Percentiles rank a stretch among this genome's conserved stretches.
These are phyloP conservation scores for Blepharisma japonicum DNA, from an alignment of 73 alveolate genomes.

Conservation along the genomic window DNA sequence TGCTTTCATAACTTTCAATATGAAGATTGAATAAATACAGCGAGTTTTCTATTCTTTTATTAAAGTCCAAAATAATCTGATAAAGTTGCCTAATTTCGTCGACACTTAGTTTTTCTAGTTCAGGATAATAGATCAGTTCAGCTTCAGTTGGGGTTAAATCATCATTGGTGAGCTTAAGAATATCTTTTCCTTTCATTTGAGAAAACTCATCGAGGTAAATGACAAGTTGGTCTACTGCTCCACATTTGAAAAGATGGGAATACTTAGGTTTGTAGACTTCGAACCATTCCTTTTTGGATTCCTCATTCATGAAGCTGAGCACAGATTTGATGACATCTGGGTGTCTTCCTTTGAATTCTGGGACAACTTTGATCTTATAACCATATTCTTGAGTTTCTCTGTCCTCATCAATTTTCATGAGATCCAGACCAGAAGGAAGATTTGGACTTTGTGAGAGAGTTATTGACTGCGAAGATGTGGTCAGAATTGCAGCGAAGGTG, in stretches of 20 bases:
- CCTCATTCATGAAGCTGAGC: background rate
- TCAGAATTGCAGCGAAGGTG: background rate
- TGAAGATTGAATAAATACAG: constrained; percentile 3
- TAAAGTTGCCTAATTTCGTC: background rate
- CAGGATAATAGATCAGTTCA: constrained; percentile 25
- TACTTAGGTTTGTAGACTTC: background rate
- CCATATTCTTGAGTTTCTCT: background rate
- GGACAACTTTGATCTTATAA: constrained; percentile 10
- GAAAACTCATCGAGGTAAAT: constrained; percentile 1
- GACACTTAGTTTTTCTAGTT: constrained; percentile 5
- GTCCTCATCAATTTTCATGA: background rate
- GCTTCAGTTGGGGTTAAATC: constrained; percentile 10
- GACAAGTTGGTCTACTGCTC: constrained; percentile 17
- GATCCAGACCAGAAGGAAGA: background rate
- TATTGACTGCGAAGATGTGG: no score
- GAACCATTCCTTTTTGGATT: background rate
- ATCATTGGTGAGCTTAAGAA: background rate
- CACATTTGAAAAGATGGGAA: background rate
- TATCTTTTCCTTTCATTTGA: constrained; percentile 10
- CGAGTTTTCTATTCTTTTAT: constrained; percentile 14
- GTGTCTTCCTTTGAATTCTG: constrained; percentile 23
- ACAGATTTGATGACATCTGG: background rate
- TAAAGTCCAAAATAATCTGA: background rate
- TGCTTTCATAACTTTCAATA: background rate
- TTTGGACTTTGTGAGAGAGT: no score